Evolutionary conservation across 1,139 yeast genomes (phyloP), one percentile per base, ranked within the genome.

Genomic region (Kazachstania sp.): DNA sequence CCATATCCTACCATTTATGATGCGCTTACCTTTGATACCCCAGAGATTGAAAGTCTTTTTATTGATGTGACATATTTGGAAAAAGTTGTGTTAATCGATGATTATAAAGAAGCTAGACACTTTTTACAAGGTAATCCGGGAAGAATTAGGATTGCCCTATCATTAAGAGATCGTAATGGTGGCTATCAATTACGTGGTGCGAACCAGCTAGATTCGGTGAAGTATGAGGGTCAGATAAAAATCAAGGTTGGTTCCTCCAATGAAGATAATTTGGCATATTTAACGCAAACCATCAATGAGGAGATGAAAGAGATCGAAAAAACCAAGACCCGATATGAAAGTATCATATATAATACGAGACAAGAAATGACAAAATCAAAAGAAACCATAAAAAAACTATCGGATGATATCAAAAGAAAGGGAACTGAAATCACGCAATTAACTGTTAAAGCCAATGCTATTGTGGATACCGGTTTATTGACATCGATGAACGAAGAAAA

Each of bases 11-110:
- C 86, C 0, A 60, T 88, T 13, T 62, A 79, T 15, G 92, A 86
- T 59, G 78, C 77, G 31, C 58, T 90, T 29, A 73, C 74, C 2
- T 71, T 86, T 48, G 68, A 71, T 1, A 70, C 80, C 51, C 78
- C 75, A 32, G 74, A 75, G 43, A 72, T 82, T 2, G 71, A 75
- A 55, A 81, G 77, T 54, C 68, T 83, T 1, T 65, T 90, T 47
- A 79, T 88, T 48, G 97, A 90, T 66, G 58, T 73, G 15, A 73
- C 73, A 46, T 71, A 68, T 29, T 74, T 86, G 44, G 95, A 90
- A 57, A 72, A 74, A 28, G 69, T 74, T 0, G 68, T 83, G 0
- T 66, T 88, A 37, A 71, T 79, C 20, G 70, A 72, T 2, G 70
- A 78, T 43, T 70, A 79, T 49, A 55, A 60, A 2, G 73, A 71